Percentiles rank a stretch among this genome's conserved stretches.
phyloP scores from a whole-genome alignment of 1,284 basidiomycete genomes.

The Fomitopsis schrenkii region DNA sequence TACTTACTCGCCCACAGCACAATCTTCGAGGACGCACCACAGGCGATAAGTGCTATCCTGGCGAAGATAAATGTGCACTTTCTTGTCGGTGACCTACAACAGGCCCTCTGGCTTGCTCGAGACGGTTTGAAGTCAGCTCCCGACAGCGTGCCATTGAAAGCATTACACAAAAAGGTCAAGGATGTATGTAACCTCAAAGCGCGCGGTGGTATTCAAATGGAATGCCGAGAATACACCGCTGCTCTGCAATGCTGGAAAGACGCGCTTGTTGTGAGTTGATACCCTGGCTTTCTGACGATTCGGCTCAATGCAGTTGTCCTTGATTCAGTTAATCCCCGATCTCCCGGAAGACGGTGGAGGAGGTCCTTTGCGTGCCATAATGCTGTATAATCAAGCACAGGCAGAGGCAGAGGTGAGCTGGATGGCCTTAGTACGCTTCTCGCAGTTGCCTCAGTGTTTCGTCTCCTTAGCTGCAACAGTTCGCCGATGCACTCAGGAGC shows the following conservation, averaged over 20 bases:
- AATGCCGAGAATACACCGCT: neutral
- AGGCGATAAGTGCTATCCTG: slow-evolving; percentile 4
- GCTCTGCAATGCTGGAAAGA: slow-evolving; percentile 6
- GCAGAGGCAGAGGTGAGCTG: neutral
- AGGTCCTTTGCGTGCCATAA: neutral
- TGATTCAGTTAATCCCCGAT: slow-evolving; percentile 3
- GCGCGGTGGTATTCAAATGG: slow-evolving; percentile 6
- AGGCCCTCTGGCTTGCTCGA: slow-evolving; percentile 2
- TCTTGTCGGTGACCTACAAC: slow-evolving; percentile 6
- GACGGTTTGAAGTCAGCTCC: slow-evolving; percentile 12
- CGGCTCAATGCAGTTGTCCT: neutral
- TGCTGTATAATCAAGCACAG: neutral
- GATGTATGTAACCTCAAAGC: slow-evolving; percentile 2
- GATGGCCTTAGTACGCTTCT: too few relatives aligned
- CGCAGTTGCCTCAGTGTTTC: too few relatives aligned
- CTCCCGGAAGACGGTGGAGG: neutral
- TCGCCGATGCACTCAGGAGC: slow-evolving; percentile 8
- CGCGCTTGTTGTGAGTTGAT: slow-evolving; percentile 9
- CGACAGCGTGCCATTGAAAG: slow-evolving; percentile 7
- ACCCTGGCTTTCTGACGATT: neutral
- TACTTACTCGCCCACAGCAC: neutral
- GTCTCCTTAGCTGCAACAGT: slow-evolving; percentile 3
- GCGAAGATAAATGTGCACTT: slow-evolving; percentile 8
- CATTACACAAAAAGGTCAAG: slow-evolving; percentile 7
- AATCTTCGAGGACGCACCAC: neutral